phyloP scores from a whole-genome alignment of 2,329 filamentous ascomycete genomes.

The Fusarium clavum region DNA sequence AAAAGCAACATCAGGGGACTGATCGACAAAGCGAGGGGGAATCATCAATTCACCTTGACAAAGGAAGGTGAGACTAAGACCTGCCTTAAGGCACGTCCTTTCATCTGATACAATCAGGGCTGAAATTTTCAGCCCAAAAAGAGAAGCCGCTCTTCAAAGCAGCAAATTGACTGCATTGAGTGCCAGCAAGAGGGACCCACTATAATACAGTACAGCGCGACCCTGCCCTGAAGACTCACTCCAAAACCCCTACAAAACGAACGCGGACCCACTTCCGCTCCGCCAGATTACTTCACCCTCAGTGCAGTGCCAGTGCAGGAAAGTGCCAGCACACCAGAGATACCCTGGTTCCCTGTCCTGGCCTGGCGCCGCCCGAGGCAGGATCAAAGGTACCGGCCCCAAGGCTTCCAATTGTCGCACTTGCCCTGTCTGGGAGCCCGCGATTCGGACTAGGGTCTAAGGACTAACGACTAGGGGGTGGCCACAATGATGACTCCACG shows the following conservation, averaged over 20 bases:
- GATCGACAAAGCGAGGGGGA: conserved; percentile 6
- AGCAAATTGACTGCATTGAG: conserved; percentile 1
- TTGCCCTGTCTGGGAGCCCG: conserved; percentile 37
- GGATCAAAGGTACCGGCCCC: conserved; percentile 32
- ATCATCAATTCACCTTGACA: conserved; percentile 3
- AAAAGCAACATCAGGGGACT: conserved; percentile 12
- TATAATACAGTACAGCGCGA: neutral
- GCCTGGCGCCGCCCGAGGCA: conserved; percentile 5
- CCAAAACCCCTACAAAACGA: conserved; percentile 24
- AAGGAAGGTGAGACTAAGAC: conserved; percentile 18
- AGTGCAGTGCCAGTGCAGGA: neutral
- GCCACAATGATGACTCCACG: conserved; percentile 48
- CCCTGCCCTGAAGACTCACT: conserved; percentile 27
- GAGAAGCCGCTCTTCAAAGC: conserved; percentile 5
- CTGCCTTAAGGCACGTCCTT: neutral
- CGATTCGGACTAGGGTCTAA: conserved; percentile 23
- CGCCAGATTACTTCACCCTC: conserved; percentile 35
- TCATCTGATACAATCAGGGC: conserved; percentile 20
- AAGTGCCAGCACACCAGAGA: conserved; percentile 37
- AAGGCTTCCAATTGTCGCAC: conserved; percentile 37
- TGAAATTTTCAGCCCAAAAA: conserved; percentile 16
- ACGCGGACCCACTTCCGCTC: conserved; percentile 33
- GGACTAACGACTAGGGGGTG: conserved; percentile 24
- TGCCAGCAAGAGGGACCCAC: neutral
- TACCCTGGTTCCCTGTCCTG: conserved; percentile 7